Evolutionary conservation across 768 basidiomycete species (phyloP).

Genomic region (Suillus fuscotomentosus): DNA sequence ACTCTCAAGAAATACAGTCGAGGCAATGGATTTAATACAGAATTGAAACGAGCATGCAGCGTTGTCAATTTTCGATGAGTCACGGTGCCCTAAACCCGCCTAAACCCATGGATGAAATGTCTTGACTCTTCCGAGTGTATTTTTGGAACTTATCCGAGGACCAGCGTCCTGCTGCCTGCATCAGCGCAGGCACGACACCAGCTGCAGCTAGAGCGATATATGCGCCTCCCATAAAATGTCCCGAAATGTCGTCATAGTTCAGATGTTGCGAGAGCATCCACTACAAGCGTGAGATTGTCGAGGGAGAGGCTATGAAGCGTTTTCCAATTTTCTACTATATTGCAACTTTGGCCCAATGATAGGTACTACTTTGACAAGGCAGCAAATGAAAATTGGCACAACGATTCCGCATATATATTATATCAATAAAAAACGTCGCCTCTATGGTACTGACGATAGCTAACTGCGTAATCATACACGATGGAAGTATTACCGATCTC

Average conservation of each 20-base stretch:
- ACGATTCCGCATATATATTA: slow-evolving; percentile 20
- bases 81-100: too few species aligned
- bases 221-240: slow-evolving; percentile 34
- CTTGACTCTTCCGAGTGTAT: too few species aligned
- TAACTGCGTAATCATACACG: slow-evolving; percentile 26
- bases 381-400: not conserved
- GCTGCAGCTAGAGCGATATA: slow-evolving; percentile 12
- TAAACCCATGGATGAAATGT: too few species aligned
- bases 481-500: slow-evolving; percentile 3
- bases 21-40: too few species aligned
- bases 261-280: too few species aligned
- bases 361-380: not conserved
- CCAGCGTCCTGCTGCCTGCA: slow-evolving; percentile 13
- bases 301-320: too few species aligned
- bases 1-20: too few species aligned
- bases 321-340: too few species aligned
- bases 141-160: slow-evolving; percentile 14
- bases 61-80: too few species aligned
- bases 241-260: slow-evolving; percentile 14
- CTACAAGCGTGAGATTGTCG: too few species aligned
- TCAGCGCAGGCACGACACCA: not conserved
- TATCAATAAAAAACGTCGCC: slow-evolving; percentile 17
- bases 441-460: not conserved
- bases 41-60: too few species aligned
- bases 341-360: too few species aligned